Evolutionary conservation across 495 filamentous ascomycete genomes (phyloP).

Genomic region (Penicillium ochrochloron): DNA sequence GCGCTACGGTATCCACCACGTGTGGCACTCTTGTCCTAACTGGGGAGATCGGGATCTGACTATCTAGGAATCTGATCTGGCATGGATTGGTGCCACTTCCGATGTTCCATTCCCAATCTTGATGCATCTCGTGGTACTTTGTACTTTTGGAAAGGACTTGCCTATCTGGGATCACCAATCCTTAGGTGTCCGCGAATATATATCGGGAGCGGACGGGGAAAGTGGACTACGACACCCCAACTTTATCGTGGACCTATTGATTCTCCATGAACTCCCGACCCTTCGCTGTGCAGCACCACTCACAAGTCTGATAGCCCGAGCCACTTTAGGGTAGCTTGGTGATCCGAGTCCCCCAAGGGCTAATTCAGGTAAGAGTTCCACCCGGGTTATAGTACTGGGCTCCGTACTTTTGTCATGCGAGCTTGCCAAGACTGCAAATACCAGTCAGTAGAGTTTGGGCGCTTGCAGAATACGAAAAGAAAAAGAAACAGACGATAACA

Average conservation of each 20-base stretch:
- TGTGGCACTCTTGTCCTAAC: not conserved
- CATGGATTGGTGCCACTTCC: not conserved
- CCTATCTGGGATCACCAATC: not conserved
- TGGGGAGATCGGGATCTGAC: not conserved
- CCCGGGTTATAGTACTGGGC: not conserved
- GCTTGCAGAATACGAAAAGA: constrained; percentile 3
- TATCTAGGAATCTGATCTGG: not conserved
- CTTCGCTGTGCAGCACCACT: not conserved
- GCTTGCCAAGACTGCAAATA: not conserved
- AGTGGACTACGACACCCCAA: not conserved
- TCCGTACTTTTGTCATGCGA: not conserved
- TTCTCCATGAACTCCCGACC: not conserved
- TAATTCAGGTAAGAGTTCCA: not conserved
- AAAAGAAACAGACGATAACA: not conserved
- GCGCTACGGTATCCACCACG: not conserved
- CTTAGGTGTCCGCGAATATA: not conserved
- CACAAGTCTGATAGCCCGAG: not conserved
- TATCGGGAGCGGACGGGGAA: not conserved
- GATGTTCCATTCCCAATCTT: not conserved
- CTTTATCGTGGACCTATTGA: not conserved
- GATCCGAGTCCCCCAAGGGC: not conserved
- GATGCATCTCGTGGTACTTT: not conserved
- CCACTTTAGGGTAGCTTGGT: not conserved
- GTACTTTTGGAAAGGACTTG: not conserved
- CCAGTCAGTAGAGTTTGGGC: not conserved